A percentile compares a stretch with the other conserved stretches of the same genome.
Conservation (phyloP, 768 basidiomycete species). For the Lyophyllum decastes region DNA sequence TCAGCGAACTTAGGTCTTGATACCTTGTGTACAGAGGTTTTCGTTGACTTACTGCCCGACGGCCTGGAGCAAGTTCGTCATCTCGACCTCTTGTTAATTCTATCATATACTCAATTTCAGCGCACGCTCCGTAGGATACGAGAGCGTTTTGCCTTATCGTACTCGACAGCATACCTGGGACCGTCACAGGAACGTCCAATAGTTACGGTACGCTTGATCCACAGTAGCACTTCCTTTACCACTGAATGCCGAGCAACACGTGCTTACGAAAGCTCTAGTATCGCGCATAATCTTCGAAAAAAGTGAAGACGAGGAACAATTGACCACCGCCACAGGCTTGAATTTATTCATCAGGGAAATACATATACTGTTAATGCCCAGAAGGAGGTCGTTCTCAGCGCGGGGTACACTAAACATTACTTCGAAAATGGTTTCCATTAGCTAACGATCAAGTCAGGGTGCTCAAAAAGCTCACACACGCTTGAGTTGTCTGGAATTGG, state of each 20-base stretch:
- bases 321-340: constrained; percentile 48
- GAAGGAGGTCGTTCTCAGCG: constrained; percentile 53
- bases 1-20: constrained; percentile 23
- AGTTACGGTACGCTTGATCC: constrained; percentile 22
- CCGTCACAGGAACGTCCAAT: constrained; percentile 10
- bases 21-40: no score
- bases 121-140: no score
- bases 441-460: constrained; percentile 2
- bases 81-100: no score
- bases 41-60: no score
- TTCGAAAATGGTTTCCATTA: not conserved
- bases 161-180: constrained; percentile 27
- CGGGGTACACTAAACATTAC: constrained; percentile 29
- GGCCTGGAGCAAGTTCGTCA: no score
- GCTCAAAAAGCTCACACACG: constrained; percentile 18
- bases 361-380: constrained; percentile 36
- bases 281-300: constrained; percentile 27
- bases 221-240: not conserved
- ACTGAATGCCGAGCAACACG: not conserved
- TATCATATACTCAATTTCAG: no score
- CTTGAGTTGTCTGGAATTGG: constrained; percentile 22
- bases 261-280: constrained; percentile 18
- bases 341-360: constrained; percentile 35
- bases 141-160: constrained; percentile 30
- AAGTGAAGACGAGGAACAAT: not conserved